Conservation (phyloP, 805 yeast species). For the Brettanomyces sp. region DNA sequence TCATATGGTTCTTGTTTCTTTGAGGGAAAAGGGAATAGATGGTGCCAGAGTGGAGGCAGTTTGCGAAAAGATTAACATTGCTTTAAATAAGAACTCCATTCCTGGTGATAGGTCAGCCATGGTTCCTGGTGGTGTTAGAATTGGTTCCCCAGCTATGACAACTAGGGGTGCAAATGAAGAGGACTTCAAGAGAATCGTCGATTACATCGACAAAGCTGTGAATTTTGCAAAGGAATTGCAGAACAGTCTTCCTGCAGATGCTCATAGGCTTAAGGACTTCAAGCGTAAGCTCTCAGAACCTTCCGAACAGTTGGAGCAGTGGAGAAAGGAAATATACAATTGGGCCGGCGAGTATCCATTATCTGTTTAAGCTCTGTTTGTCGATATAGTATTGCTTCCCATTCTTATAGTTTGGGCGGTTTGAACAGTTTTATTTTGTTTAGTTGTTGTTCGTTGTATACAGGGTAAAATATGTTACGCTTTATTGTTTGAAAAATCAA, state of each 20-base stretch:
- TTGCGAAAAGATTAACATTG: constrained; percentile 89
- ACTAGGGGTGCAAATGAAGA: constrained; percentile 90
- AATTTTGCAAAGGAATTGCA: constrained; percentile 69
- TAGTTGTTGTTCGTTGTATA: too few species aligned
- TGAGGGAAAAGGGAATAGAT: constrained; percentile 83
- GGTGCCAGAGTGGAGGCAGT: constrained; percentile 97
- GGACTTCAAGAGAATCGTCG: constrained; percentile 74
- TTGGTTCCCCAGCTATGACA: constrained; percentile 98
- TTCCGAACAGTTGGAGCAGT: constrained; percentile 53
- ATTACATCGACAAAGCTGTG: constrained; percentile 75
- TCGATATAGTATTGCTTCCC: too few species aligned
- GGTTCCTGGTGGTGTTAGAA: constrained; percentile 94
- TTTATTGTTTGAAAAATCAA: too few species aligned
- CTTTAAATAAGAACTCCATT: constrained; percentile 93
- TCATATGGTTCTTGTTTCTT: constrained; percentile 86
- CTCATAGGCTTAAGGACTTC: constrained; percentile 93
- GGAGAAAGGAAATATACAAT: constrained; percentile 69
- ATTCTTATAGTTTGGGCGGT: too few species aligned
- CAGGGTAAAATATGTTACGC: too few species aligned
- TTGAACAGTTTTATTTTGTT: too few species aligned
- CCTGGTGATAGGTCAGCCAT: constrained; percentile 97
- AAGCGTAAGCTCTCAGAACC: constrained; percentile 71
- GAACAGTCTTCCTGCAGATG: constrained; percentile 75
- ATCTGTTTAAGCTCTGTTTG: constrained; percentile 32
- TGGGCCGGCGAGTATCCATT: constrained; percentile 91